Evolutionary conservation across 2,329 filamentous ascomycete species (phyloP).

Genomic region (Epicoccum sorghinum): DNA sequence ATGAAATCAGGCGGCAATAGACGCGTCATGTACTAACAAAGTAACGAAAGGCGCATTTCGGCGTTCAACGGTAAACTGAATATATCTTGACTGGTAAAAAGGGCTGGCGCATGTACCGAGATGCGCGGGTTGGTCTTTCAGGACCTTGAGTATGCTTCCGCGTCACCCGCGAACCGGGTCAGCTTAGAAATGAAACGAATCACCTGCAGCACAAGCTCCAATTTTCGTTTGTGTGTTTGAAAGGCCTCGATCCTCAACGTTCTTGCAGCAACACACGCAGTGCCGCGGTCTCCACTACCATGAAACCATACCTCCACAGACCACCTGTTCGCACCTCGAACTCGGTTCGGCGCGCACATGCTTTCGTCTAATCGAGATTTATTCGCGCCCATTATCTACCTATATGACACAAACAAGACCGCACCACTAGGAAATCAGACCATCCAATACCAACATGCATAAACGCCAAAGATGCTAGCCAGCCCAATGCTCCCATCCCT

Average conservation of each 20-base stretch:
- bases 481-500: background rate
- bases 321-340: conserved; percentile 6
- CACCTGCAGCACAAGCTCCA: background rate
- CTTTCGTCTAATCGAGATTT: background rate
- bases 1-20: conserved; percentile 43
- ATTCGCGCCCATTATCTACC: background rate
- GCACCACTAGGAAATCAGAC: conserved; percentile 7
- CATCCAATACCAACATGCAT: conserved; percentile 15
- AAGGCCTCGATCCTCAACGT: background rate
- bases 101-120: conserved; percentile 1
- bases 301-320: conserved; percentile 15
- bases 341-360: conserved; percentile 16
- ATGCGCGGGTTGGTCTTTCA: conserved; percentile 12
- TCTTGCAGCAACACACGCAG: background rate
- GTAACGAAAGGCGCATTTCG: background rate
- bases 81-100: background rate
- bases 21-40: background rate
- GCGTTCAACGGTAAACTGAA: conserved; percentile 8
- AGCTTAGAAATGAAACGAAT: background rate
- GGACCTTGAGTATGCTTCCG: conserved; percentile 9
- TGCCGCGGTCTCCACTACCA: background rate
- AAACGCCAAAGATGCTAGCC: conserved; percentile 20
- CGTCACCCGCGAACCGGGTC: conserved; percentile 1
- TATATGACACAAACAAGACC: conserved; percentile 23
- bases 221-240: background rate